Base-by-base conservation (phyloP, 306 rosid species). In the Begonia loranthoides region DNA sequence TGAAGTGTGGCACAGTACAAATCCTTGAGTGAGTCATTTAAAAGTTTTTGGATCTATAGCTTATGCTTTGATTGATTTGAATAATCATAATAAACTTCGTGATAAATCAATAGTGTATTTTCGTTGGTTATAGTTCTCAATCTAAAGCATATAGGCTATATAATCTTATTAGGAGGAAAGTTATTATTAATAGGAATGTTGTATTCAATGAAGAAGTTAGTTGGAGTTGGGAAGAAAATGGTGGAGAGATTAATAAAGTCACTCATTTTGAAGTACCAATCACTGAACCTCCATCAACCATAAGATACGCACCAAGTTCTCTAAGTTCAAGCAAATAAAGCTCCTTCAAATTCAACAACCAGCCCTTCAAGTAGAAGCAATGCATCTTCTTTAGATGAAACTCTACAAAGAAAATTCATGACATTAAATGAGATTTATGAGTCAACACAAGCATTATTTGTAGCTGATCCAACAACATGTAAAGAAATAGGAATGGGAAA, bases 101-200 rank as follows among this genome's bases (percentile, higher is more conserved):
- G 49, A 55, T 11, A 39, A 41, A 15, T 55, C 45, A 13, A 33
- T 45, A 47, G 22, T 22, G 38, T 51, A 51, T 51, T 51, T 51
- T 51, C 12, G 13, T 58, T 47, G 5, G 62, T 22, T 45, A 47
- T 47, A 22, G 19, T 24, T 15, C 53, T 2, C 22, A 24, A 45
- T 58, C 53, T 28, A 46, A 58, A 28, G 62, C 54, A 34, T 38
- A 58, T 45, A 34, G 45, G 10, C 10, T 33, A 36, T 58, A 47
- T 15, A 49, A 58, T 33, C 50, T 50, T 17, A 15, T 41, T 17
- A 56, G 40, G 41, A 50, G 51, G 15, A 56, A 56, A 11, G 43
- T 41, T 1, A 16, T 41, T 4, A 47, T 48, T 21, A 58, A 45
- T 3, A 33, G 7, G 28, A 41, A 58, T 58, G 54, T 48, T 33